These are phyloP conservation scores for Hsuehochloa calcarea DNA, from an alignment of 176 grass and related monocot genomes.

Conservation along the genomic window DNA sequence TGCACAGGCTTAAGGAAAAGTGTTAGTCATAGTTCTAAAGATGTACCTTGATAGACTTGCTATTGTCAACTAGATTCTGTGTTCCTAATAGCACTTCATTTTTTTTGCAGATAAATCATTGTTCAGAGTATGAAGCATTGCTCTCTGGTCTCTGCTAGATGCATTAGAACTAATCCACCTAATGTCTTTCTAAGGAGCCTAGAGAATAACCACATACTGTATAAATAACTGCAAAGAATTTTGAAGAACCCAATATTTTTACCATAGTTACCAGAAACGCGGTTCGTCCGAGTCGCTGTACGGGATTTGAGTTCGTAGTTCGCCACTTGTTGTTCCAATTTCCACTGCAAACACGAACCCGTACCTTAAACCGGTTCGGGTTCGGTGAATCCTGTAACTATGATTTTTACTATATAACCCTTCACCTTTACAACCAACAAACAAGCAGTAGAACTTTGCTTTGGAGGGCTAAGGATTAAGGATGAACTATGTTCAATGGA, in stretches of 20 bases:
- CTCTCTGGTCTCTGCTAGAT: neutral
- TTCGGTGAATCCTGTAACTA: no score
- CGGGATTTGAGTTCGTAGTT: no score
- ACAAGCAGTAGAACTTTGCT: slow-evolving; percentile 15
- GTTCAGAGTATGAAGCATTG: neutral
- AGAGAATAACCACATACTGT: neutral
- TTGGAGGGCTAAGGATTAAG: neutral
- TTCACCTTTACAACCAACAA: neutral
- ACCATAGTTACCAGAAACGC: no score
- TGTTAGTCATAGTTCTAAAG: neutral
- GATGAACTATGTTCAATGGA: neutral
- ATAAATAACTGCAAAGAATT: neutral
- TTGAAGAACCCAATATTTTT: neutral
- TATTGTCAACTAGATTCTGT: neutral
- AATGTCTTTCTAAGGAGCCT: neutral
- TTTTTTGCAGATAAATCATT: neutral
- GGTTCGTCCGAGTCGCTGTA: no score
- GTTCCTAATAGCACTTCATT: neutral
- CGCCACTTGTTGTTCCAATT: no score
- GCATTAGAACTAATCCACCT: neutral
- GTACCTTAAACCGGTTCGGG: no score
- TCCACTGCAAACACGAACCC: no score
- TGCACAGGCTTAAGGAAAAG: neutral
- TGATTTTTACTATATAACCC: neutral
- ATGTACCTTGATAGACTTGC: neutral